These are phyloP conservation scores for Penicillium cataractarum DNA, from an alignment of 495 filamentous ascomycete species.

Conservation along the genomic window DNA sequence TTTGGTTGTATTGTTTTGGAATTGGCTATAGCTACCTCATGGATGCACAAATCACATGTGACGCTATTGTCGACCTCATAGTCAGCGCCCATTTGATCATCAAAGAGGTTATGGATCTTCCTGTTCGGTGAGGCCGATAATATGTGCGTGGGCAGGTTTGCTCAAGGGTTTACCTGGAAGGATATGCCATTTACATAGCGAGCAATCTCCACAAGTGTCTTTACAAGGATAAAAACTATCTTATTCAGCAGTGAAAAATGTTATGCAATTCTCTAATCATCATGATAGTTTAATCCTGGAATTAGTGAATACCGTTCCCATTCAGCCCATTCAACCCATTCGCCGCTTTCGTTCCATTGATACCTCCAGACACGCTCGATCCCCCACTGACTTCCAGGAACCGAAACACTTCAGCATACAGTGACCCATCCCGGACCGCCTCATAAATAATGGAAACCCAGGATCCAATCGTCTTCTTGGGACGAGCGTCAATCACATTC, in stretches of 20 bases:
- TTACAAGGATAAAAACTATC: too few relatives aligned
- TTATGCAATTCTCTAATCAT: neutral
- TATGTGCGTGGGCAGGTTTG: too few relatives aligned
- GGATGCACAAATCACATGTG: too few relatives aligned
- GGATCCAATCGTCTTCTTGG: conserved; percentile 28
- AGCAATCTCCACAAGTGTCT: too few relatives aligned
- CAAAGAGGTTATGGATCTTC: too few relatives aligned
- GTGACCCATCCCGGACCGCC: conserved; percentile 13
- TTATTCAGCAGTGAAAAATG: neutral
- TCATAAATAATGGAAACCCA: conserved; percentile 28
- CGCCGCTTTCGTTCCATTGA: neutral
- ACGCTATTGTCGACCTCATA: too few relatives aligned
- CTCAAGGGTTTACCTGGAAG: too few relatives aligned
- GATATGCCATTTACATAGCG: too few relatives aligned
- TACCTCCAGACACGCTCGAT: neutral
- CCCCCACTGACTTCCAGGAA: neutral
- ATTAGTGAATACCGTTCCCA: neutral
- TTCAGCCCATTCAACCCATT: neutral
- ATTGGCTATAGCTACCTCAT: too few relatives aligned
- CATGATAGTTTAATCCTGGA: neutral
- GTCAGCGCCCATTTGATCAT: too few relatives aligned
- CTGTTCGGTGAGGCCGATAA: too few relatives aligned
- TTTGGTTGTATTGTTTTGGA: too few relatives aligned
- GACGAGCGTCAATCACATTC: neutral
- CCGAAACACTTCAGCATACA: neutral